phyloP scores from a whole-genome alignment of 1,284 basidiomycete species.

The Cerrena zonata region DNA sequence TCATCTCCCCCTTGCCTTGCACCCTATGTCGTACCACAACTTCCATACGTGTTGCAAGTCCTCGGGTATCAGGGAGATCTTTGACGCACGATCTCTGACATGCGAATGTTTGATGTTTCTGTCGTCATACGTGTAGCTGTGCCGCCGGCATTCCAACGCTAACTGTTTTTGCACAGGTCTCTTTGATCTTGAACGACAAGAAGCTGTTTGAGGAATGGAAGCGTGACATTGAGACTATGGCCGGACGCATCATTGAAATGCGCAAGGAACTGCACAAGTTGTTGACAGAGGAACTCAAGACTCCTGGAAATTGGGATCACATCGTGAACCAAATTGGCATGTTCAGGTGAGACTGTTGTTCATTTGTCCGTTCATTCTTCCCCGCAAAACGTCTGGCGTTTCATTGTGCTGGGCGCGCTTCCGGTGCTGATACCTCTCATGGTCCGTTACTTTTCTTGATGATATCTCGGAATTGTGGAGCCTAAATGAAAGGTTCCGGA shows the following conservation, averaged over 20 bases:
- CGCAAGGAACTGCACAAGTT: constrained; percentile 74
- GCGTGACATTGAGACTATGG: constrained; percentile 86
- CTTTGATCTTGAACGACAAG: constrained; percentile 71
- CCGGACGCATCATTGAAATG: constrained; percentile 86
- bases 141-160: neutral
- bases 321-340: constrained; percentile 88
- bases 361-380: neutral
- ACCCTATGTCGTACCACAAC: neutral
- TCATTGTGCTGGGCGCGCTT: no score
- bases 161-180: no score
- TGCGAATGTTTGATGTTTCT: neutral
- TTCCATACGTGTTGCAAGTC: neutral
- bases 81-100: neutral
- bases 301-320: constrained; percentile 89
- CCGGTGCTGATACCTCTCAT: no score
- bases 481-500: no score
- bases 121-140: neutral
- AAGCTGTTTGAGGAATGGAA: constrained; percentile 83
- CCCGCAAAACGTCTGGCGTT: neutral
- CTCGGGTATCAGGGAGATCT: no score
- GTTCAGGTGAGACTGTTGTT: constrained; percentile 63
- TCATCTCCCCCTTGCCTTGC: constrained; percentile 4
- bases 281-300: constrained; percentile 79
- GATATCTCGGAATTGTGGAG: no score
- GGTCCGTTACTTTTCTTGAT: no score